A percentile compares a stretch with the other conserved stretches of the same genome.
phyloP scores from a whole-genome alignment of 2,329 filamentous ascomycete genomes.

The Thermoascus crustaceus region DNA sequence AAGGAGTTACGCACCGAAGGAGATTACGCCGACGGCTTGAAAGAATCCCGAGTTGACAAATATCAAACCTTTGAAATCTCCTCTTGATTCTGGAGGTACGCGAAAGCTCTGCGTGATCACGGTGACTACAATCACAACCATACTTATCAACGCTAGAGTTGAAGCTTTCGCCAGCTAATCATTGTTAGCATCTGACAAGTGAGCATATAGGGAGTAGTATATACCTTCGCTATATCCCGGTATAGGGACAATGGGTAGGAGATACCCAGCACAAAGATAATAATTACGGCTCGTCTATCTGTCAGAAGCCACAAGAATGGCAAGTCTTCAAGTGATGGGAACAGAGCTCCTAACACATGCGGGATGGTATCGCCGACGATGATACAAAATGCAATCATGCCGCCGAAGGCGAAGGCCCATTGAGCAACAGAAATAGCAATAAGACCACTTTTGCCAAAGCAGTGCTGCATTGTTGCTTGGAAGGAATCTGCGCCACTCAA shows the following conservation, averaged over 20 bases:
- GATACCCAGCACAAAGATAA: constrained; percentile 75
- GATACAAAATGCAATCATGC: constrained; percentile 97
- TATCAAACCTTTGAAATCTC: constrained; percentile 61
- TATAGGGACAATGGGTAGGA: constrained; percentile 91
- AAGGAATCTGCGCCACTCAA: constrained; percentile 89
- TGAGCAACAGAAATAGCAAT: constrained; percentile 87
- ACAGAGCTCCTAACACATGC: constrained; percentile 74
- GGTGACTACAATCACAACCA: constrained; percentile 81
- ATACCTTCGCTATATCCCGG: constrained; percentile 90
- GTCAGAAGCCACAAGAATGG: constrained; percentile 76
- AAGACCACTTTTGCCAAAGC: constrained; percentile 80
- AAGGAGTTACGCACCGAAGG: constrained; percentile 59
- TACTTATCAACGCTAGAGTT: constrained; percentile 84
- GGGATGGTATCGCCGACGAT: constrained; percentile 96
- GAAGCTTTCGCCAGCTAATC: constrained; percentile 85
- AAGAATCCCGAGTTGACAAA: constrained; percentile 84
- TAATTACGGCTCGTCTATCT: constrained; percentile 73
- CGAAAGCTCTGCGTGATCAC: constrained; percentile 76
- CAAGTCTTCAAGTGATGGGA: constrained; percentile 63
- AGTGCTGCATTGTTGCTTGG: constrained; percentile 91
- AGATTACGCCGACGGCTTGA: constrained; percentile 95
- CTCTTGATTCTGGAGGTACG: constrained; percentile 63
- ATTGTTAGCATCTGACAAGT: constrained; percentile 21
- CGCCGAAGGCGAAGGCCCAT: constrained; percentile 97
- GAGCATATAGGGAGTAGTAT: constrained; percentile 13